Evolutionary conservation across 1,284 basidiomycete genomes (phyloP), one percentile per base, ranked within the genome.

Genomic region (Moesziomyces aphidis): DNA sequence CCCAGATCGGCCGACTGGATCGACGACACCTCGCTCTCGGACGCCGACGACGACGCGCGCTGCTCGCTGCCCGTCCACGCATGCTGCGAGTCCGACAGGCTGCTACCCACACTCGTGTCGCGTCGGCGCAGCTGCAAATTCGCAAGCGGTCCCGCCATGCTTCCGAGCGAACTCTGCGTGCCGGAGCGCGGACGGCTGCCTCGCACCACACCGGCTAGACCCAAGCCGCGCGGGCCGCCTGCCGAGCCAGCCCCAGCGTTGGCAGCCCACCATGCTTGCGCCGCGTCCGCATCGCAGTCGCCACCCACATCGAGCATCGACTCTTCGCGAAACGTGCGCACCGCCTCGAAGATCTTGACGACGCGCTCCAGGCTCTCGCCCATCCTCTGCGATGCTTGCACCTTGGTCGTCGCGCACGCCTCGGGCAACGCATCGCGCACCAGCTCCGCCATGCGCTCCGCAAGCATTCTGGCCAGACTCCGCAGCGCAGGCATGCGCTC

Each of bases 341-440:
- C 51, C 13, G 68, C 55, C 21, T 71, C 62, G 24, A 58, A 71
- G 48, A 71, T 65, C 54, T 51, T 47, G 50, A 51, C 44, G 22
- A 65, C 24, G 42, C 44, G 45, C 28, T 55, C 43, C 10, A 71
- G 53, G 34, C 55, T 65, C 46, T 61, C 55, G 2, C 57, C 49
- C 50, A 71, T 54, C 42, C 55, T 58, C 23, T 50, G 44, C 42
- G 57, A 61, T 11, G 62, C 55, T n/a, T 61, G 61, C 45, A 65
- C 44, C 51, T 71, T 71, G 31, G 50, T 45, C 26, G 22, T 11
- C 43, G 22, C 51, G 31, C 48, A 54, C 15, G 47, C 21, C n/a
- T 55, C 54, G 1, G 58, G 61, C 46, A 65, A n/a, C n/a, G 26
- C n/a, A 26, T 46, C 58, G 5, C 24, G 34, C 8, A 70, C 50